Conservation (phyloP, 2,329 filamentous ascomycete genomes). For the Aspergillus novofumigatus region DNA sequence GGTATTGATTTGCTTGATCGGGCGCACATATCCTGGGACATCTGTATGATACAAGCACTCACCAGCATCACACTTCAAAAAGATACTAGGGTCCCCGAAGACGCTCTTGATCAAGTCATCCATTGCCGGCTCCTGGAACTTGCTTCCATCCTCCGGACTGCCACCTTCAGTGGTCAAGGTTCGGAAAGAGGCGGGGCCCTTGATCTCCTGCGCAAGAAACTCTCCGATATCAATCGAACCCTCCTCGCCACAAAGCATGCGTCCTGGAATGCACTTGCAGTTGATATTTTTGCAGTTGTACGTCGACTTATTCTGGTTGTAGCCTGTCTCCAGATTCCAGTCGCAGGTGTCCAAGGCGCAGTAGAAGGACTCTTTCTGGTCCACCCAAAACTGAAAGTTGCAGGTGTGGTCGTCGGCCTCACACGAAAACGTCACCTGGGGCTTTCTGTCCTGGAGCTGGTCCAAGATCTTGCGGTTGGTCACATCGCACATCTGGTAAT, state of each 20-base stretch:
- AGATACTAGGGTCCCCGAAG: conserved; percentile 89
- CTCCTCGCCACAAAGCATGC: conserved; percentile 89
- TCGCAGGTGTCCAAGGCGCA: conserved; percentile 80
- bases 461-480: conserved; percentile 92
- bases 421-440: conserved; percentile 93
- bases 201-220: conserved; percentile 77
- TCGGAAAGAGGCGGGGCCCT: conserved; percentile 80
- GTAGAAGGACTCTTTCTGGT: conserved; percentile 91
- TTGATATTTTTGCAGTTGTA: conserved; percentile 82
- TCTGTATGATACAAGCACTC: conserved; percentile 93
- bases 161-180: conserved; percentile 56
- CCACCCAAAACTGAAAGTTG: conserved; percentile 99
- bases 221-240: conserved; percentile 90
- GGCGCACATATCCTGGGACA: conserved; percentile 82
- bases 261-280: conserved; percentile 82
- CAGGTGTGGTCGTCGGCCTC: conserved; percentile 70
- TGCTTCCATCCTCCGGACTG: conserved; percentile 65
- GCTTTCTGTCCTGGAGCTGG: conserved; percentile 76
- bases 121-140: conserved; percentile 88
- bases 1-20: conserved; percentile 93
- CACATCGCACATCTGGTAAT: conserved; percentile 97
- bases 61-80: conserved; percentile 74
- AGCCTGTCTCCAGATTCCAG: conserved; percentile 65
- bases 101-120: conserved; percentile 81
- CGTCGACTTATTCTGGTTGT: conserved; percentile 70